A percentile compares a stretch with the other conserved stretches of the same genome.
Conservation (phyloP, 768 basidiomycete genomes). For the Cystofilobasidium ferigula region DNA sequence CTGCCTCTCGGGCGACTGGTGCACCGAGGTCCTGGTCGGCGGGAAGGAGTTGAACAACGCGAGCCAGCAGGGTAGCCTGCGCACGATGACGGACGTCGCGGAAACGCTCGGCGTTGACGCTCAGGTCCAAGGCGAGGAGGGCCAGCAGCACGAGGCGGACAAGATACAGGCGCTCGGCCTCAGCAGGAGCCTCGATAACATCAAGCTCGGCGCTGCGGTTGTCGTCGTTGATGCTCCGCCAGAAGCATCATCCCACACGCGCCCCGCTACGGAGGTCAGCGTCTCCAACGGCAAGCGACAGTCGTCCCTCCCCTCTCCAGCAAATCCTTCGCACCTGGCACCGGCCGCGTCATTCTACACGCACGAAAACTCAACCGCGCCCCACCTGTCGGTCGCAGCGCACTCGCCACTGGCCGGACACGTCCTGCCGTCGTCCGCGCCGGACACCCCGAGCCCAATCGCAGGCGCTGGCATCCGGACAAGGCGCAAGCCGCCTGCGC, state of each 20-base stretch:
- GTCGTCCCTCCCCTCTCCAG: neutral
- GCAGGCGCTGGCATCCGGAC: neutral
- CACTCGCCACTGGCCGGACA: neutral
- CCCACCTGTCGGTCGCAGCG: neutral
- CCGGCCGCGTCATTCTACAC: neutral
- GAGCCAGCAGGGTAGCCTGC: neutral
- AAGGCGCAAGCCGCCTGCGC: neutral
- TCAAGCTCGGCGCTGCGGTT: neutral
- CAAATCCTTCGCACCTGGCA: neutral
- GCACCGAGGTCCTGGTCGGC: slow-evolving; percentile 19
- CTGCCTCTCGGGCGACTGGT: slow-evolving; percentile 76
- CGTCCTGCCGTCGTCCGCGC: neutral
- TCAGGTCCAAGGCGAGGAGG: slow-evolving; percentile 2
- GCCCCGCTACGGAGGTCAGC: neutral
- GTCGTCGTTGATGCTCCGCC: neutral
- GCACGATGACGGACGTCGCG: slow-evolving; percentile 2
- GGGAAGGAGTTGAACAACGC: neutral
- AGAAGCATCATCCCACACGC: neutral
- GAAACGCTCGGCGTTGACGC: neutral
- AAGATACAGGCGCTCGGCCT: neutral
- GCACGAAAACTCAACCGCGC: neutral
- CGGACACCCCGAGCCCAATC: neutral
- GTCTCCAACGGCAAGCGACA: neutral
- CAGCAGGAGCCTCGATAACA: neutral
- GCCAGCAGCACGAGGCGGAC: neutral